A percentile compares a stretch with the other conserved stretches of the same genome.
Conservation (phyloP, 768 basidiomycete genomes). For the Rhizopogon vulgaris region DNA sequence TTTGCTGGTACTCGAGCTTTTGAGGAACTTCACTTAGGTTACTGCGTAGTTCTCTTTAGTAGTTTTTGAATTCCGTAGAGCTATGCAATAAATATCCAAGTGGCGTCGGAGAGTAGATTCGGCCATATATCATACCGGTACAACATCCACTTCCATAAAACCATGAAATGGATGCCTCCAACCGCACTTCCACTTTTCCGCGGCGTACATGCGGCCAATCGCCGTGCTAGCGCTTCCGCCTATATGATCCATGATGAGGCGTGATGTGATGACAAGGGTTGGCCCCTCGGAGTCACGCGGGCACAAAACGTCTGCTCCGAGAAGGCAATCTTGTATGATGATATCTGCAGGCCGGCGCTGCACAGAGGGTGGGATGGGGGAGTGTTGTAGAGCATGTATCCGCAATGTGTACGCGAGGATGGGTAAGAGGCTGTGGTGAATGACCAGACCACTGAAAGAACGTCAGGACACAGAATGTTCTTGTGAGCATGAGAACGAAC, state of each 20-base stretch:
- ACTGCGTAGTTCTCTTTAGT: too few relatives aligned
- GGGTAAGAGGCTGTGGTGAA: slow-evolving; percentile 30
- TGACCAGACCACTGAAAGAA: slow-evolving; percentile 32
- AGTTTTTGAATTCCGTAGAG: background rate
- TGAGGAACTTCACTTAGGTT: too few relatives aligned
- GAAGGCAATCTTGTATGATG: slow-evolving; percentile 37
- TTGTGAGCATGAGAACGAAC: slow-evolving; percentile 10
- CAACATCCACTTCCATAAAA: slow-evolving; percentile 28
- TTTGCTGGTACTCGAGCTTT: too few relatives aligned
- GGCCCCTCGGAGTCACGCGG: slow-evolving; percentile 18
- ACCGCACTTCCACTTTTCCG: slow-evolving; percentile 37
- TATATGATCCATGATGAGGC: slow-evolving; percentile 37
- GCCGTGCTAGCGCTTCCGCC: slow-evolving; percentile 33
- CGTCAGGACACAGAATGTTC: background rate
- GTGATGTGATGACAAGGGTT: slow-evolving; percentile 34
- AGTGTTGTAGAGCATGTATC: slow-evolving; percentile 22
- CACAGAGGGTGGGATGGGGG: slow-evolving; percentile 23
- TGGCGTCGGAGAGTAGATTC: background rate
- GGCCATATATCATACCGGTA: slow-evolving; percentile 16
- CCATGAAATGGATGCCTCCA: slow-evolving; percentile 43
- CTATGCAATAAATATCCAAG: background rate
- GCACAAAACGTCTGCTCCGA: slow-evolving; percentile 33
- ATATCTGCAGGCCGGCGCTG: slow-evolving; percentile 31
- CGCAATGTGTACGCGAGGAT: slow-evolving; percentile 27
- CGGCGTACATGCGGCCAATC: slow-evolving; percentile 20